Base-by-base conservation (phyloP, 148 eudicot species). In the Rhododendron williamsianum region DNA sequence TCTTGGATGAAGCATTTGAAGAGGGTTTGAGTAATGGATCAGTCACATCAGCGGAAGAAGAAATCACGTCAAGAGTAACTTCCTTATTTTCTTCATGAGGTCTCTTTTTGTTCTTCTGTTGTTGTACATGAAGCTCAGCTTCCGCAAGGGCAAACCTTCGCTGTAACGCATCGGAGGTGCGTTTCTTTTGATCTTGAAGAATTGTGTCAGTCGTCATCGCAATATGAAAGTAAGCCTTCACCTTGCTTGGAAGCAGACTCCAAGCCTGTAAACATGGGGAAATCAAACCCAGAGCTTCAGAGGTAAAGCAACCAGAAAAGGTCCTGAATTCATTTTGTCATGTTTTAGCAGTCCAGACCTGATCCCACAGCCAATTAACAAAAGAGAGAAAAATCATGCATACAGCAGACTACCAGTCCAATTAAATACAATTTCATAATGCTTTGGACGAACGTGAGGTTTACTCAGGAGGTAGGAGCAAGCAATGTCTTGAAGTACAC, bases 111-210 rank as follows among this genome's bases (percentile, higher is more conserved):
- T 85, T 84, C 81, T 88, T 89, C 76, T 84, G 84, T 87, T 91
- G 88, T 25, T 87, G 91, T 4, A 73, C 87, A 84, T 69, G 91
- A 81, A 86, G 88, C 85, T 92, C 94, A 13, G 92, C 92, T 89
- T 93, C 88, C 71, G 93, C 97, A 78, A 87, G 90, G 71, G 92
- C 93, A 78, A 89, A 91, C 76, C 98, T 89, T 54, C 96, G 90
- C 80, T 94, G 91, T 82, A 95, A 41, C 23, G 98, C 98, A 38
- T 94, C 95, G 79, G 89, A 76, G 8, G 98, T 87, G 30, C 95
- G 94, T 82, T 87, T 94, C 88, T 86, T 93, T 72, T 90, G 92
- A 54, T 90, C 89, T 18, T 87, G 86, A 82, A 54, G 81, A 72
- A 38, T 13, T 30, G 83, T 81, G 25, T 88, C 86, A 65, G 86